Conservation (phyloP, 495 filamentous ascomycete genomes). For the Tuber brumale region DNA sequence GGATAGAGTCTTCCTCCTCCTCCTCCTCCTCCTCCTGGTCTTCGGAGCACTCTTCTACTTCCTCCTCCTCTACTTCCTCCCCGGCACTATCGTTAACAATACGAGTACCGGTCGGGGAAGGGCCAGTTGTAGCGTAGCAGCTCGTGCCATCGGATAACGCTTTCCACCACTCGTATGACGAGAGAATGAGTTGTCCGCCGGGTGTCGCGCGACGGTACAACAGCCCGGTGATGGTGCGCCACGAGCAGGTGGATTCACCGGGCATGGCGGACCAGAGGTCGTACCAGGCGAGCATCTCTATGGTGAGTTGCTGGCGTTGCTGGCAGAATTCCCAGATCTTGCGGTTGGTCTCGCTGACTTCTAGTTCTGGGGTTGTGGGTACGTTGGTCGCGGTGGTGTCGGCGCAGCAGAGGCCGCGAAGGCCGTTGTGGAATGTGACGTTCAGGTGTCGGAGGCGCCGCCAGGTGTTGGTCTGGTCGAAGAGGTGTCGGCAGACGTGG, state of each 20-base stretch:
- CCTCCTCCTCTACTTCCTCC: background rate
- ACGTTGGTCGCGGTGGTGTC: slow-evolving; percentile 18
- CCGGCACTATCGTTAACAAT: slow-evolving; percentile 35
- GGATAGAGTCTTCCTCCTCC: slow-evolving; percentile 11
- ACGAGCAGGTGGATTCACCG: slow-evolving; percentile 21
- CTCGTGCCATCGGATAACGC: slow-evolving; percentile 23
- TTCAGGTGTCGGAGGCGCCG: slow-evolving; percentile 29
- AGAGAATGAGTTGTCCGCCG: slow-evolving; percentile 7
- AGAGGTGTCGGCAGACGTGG: slow-evolving; percentile 34
- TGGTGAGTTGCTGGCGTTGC: slow-evolving; percentile 19
- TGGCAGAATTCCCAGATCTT: slow-evolving; percentile 25
- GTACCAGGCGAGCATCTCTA: slow-evolving; percentile 28
- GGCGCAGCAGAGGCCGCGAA: slow-evolving; percentile 31
- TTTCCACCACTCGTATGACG: slow-evolving; percentile 26
- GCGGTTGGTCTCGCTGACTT: slow-evolving; percentile 21
- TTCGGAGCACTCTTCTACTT: slow-evolving; percentile 26
- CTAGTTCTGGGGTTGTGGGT: slow-evolving; percentile 24
- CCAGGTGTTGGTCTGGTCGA: slow-evolving; percentile 27
- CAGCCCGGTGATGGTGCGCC: slow-evolving; percentile 21
- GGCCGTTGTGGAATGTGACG: slow-evolving; percentile 30
- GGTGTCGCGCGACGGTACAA: slow-evolving; percentile 24
- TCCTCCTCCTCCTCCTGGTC: slow-evolving; percentile 24
- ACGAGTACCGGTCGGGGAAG: slow-evolving; percentile 27
- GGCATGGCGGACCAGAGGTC: slow-evolving; percentile 15
- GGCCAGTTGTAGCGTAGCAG: slow-evolving; percentile 25